Evolutionary conservation across 371 early-diverging fungal genomes (phyloP), one percentile per base, ranked within the genome.

Genomic region (Mortierella sp.): DNA sequence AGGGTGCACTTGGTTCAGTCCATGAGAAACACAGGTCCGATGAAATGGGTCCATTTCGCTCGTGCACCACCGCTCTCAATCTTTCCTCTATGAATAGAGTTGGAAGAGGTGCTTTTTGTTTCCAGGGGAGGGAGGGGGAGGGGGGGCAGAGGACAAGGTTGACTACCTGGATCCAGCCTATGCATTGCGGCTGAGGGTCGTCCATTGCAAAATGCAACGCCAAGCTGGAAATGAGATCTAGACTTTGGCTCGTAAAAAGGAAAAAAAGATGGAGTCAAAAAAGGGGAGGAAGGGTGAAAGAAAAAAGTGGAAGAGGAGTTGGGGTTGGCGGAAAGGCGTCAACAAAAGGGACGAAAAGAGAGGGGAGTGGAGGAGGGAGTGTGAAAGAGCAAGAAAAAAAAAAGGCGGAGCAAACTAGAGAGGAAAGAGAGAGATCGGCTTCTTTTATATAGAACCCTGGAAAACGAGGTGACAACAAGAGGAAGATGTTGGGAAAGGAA

Each of bases 161-260:
- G n/a, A 14, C 51, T 64, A 77, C 79, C 68, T 72, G 58, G 66
- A 77, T 77, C 79, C 79, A 77, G 44, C 58, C 64, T 57, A 77
- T 77, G 50, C 79, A 77, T 51, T 72, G 65, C 15, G 69, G 51
- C 30, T 64, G 63, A 9, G 60, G 58, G 25, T 45, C 72, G n/a
- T 76, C 72, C 77, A 76, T 76, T 16, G 37, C 37, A 53, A 19
- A 43, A n/a, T 37, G 30, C 12, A 56, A 18, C 18, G 18, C 57
- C 15, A 30, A 21, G 28, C 16, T 19, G 28, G 4, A 15, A 7
- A 28, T 7, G 56, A 53, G 55, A 11, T 55, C 26, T 55, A 16
- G 18, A 26, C 16, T 56, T 1, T 57, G 59, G 18, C 43, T 15
- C 15, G 28, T 44, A 60, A 28, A 47, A 46, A n/a, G 11, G 21